Evolutionary conservation across 2,329 filamentous ascomycete genomes (phyloP).

Genomic region (Capronia americana): DNA sequence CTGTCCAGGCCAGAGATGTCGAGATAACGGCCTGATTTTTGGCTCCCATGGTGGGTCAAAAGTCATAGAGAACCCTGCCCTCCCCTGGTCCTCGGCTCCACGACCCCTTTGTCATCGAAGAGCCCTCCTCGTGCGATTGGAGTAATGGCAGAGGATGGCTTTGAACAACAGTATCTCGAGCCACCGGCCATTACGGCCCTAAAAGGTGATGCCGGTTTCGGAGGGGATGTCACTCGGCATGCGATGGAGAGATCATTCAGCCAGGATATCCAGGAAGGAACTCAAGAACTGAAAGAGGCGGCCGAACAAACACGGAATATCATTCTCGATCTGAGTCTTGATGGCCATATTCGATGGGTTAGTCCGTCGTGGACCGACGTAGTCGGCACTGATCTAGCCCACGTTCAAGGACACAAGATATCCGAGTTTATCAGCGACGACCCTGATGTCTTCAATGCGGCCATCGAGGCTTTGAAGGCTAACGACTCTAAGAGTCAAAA

Average conservation of each 20-base stretch:
- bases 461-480: conserved; percentile 85
- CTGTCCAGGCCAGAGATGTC: conserved; percentile 30
- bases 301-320: conserved; percentile 96
- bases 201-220: conserved; percentile 51
- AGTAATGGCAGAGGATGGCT: conserved; percentile 52
- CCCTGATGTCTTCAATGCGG: conserved; percentile 78
- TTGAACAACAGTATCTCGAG: conserved; percentile 49
- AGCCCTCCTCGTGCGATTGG: conserved; percentile 3
- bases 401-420: conserved; percentile 77
- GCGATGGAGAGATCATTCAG: conserved; percentile 71
- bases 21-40: conserved; percentile 33
- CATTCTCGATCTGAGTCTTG: conserved; percentile 90
- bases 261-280: conserved; percentile 89
- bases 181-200: conserved; percentile 53
- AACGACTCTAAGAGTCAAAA: conserved; percentile 94
- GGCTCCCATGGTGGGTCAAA: conserved; percentile 35
- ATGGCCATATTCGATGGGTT: conserved; percentile 91
- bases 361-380: conserved; percentile 96
- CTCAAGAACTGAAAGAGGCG: conserved; percentile 91
- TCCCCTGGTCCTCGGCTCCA: conserved; percentile 19
- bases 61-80: conserved; percentile 30
- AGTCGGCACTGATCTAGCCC: conserved; percentile 76
- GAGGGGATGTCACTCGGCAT: conserved; percentile 31
- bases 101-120: conserved; percentile 2
- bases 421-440: conserved; percentile 82